Evolutionary conservation across 1,284 basidiomycete genomes (phyloP), one percentile per base, ranked within the genome.

Genomic region (Grifola frondosa): DNA sequence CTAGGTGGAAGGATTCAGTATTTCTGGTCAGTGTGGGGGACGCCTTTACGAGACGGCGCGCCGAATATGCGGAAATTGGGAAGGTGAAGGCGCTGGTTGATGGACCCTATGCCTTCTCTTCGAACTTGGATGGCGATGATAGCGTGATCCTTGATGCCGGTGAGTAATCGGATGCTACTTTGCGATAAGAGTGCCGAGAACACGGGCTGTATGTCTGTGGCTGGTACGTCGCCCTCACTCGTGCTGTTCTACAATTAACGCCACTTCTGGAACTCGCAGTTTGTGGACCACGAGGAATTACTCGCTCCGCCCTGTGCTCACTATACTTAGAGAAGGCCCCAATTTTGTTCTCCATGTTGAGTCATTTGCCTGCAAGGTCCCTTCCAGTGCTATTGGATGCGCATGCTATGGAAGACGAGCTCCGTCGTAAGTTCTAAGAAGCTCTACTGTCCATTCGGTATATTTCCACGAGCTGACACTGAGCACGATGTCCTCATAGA

Each of bases 31-130:
- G 74, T 16, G 74, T 73, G 16, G 61, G 71, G 28, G 56, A 65
- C 23, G 81, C 80, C 6, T 71, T 77, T 55, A 80, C 75, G 0
- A 66, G 63, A 44, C 65, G 67, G 5, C 59, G 80, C 33, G 56
- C 66, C 20, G 54, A 68, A n/a, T 58, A 56, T 15, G 63, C 69
- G 5, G 48, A 53, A 23, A 59, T 53, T 45, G 58, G 58, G 28
- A 56, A 56, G 28, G 60, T 70, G 39, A 66, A 65, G 29, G 70
- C 74, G 9, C 67, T 71, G 40, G 40, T 82, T 10, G 78, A 80
- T 48, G 79, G 78, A 0, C 78, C 80, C 19, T 80, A 80, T 49
- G 75, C 77, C 7, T 57, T 64, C 13, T 70, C 77, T 0, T 72
- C 75, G 3, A 54, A 70, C 31, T 56, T 78, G 16, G 51, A 65